phyloP scores from a whole-genome alignment of 2,329 filamentous ascomycete genomes.

The Cladophialophora psammophila region DNA sequence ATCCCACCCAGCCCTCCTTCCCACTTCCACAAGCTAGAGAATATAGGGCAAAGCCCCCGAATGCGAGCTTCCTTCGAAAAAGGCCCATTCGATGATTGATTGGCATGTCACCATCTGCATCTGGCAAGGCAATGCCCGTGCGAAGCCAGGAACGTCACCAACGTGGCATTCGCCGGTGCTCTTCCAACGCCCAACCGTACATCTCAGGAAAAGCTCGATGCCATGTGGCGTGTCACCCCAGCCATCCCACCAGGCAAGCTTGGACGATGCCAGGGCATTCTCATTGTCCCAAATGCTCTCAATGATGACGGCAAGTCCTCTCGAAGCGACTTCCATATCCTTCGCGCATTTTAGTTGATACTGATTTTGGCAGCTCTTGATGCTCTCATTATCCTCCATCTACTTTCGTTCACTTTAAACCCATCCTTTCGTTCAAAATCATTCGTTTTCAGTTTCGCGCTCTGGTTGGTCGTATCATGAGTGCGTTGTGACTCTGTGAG shows the following conservation, averaged over 20 bases:
- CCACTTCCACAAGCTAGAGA: conserved; percentile 15
- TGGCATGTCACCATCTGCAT: conserved; percentile 29
- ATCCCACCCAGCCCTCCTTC: not conserved
- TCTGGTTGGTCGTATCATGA: conserved; percentile 21
- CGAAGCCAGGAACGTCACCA: conserved; percentile 36
- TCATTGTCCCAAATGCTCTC: conserved; percentile 2
- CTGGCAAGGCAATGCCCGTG: conserved; percentile 30
- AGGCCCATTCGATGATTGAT: conserved; percentile 29
- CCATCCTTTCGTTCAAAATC: conserved; percentile 8
- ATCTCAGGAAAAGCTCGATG: conserved; percentile 14
- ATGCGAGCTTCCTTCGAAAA: conserved; percentile 8
- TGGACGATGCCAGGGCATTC: conserved; percentile 1
- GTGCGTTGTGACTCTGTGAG: not conserved
- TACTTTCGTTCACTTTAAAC: conserved; percentile 15
- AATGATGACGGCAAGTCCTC: conserved; percentile 29
- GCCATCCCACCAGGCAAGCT: conserved; percentile 5
- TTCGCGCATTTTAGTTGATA: conserved; percentile 20
- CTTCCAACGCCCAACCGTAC: conserved; percentile 5
- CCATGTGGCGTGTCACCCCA: conserved; percentile 33
- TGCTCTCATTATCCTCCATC: conserved; percentile 8
- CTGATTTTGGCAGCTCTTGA: conserved; percentile 10
- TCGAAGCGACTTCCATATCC: conserved; percentile 16
- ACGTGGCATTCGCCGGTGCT: conserved; percentile 20
- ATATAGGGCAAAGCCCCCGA: conserved; percentile 21
- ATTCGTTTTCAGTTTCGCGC: conserved; percentile 18